These are phyloP conservation scores for Xylariaceae sp. DNA, from an alignment of 2,329 filamentous ascomycete species.

Conservation along the genomic window DNA sequence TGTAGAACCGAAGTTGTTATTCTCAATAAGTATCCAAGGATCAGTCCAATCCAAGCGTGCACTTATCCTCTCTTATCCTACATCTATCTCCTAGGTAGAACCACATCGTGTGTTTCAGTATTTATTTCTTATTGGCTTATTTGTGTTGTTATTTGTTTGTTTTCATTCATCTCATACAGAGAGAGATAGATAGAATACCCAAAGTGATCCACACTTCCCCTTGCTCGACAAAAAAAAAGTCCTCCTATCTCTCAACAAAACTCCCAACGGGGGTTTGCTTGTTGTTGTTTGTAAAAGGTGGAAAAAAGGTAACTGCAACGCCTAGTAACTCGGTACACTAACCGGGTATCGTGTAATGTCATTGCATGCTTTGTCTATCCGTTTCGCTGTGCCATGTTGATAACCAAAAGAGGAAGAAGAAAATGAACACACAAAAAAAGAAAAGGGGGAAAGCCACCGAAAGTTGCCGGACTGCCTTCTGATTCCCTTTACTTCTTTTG, in stretches of 20 bases:
- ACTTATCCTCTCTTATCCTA: not conserved
- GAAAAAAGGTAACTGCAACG: not conserved
- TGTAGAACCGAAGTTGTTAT: not conserved
- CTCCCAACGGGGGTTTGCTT: too few relatives aligned
- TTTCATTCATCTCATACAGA: not conserved
- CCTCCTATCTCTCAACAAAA: too few relatives aligned
- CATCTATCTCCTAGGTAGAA: not conserved
- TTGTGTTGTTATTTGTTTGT: not conserved
- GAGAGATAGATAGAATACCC: not conserved
- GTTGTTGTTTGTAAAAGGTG: not conserved
- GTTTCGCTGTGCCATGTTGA: constrained; percentile 8
- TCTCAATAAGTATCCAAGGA: not conserved
- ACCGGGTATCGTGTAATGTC: constrained; percentile 13
- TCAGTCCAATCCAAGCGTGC: not conserved
- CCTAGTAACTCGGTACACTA: constrained; percentile 4
- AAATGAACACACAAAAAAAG: not conserved
- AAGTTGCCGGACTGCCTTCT: constrained; percentile 11
- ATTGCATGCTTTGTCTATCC: constrained; percentile 15
- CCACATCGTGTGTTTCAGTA: not conserved
- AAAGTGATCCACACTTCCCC: not conserved
- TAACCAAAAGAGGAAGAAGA: constrained; percentile 1
- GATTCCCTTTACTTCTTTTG: not conserved
- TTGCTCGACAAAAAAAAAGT: not conserved
- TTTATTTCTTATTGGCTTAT: not conserved
- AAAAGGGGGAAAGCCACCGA: constrained; percentile 2